Base-by-base conservation (phyloP, 2,329 filamentous ascomycete genomes). In the Microdochium nivale region DNA sequence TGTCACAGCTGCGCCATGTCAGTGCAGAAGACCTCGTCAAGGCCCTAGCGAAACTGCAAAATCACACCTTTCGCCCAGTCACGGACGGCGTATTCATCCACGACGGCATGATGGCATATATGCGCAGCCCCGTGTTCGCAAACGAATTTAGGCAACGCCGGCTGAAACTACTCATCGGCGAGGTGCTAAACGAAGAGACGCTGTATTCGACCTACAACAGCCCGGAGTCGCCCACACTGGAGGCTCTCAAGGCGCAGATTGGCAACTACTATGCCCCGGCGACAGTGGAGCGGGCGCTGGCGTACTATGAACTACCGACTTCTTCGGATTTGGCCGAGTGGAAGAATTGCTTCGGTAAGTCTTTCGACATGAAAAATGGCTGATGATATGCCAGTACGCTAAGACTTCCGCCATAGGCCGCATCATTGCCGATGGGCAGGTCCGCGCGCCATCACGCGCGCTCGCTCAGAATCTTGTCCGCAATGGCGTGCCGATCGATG, bases 11-110 rank as follows among this genome's bases (percentile, higher is more conserved):
- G 4, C 63, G 70, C 9, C 49, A 59, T 4, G 55, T 72, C 3
- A 59, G 57, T 3, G 55, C 61, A 2, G 50, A 58, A 1, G 63
- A 70, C 16, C 59, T 75, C 2, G 56, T 70, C 2, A 54, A 55
- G 2, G 63, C 65, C 0, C 64, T 73, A 16, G 59, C 62, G n/a
- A 56, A 69, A 9, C 57, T 75, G 27, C 65, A 73, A 51, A 64
- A 71, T 47, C 72, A 75, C 54, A 75, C 72, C 0, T 76, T 75
- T 61, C 68, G 73, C 2, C 69, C 71, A 1, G 64, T 72, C 5
- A 75, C 71, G 0, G 70, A 75, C 47, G 63, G 64, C 8, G 30
- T 66, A 1, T 75, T 75, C 52, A 64, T 74, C 19, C 63, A 66
- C 9, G 52, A 60, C 0, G 65, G 63, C 0, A 69, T 75, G 56